Conservation (phyloP, 2,329 filamentous ascomycete genomes). For the Aspergillus piperis region DNA sequence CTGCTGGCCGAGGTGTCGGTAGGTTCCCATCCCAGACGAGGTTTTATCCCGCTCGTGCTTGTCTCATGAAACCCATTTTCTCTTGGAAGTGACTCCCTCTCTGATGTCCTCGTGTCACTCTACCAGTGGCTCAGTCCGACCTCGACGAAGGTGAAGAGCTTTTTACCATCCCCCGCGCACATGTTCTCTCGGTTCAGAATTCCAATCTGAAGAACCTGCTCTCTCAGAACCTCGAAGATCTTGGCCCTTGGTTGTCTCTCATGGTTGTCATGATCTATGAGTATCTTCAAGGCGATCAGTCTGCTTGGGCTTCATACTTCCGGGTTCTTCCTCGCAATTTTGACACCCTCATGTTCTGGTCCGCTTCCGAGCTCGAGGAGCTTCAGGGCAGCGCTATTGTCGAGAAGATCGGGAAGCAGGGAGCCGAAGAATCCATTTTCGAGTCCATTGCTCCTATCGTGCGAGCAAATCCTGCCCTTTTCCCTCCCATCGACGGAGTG, state of each 20-base stretch:
- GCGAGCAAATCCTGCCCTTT: constrained; percentile 42
- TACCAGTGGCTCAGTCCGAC: constrained; percentile 67
- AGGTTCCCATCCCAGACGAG: constrained; percentile 39
- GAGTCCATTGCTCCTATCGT: constrained; percentile 58
- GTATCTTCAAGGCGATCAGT: constrained; percentile 58
- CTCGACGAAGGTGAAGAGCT: constrained; percentile 74
- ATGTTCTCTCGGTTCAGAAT: constrained; percentile 72
- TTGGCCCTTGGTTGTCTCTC: constrained; percentile 57
- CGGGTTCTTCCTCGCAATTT: constrained; percentile 71
- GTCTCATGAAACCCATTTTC: constrained; percentile 14
- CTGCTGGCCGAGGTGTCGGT: constrained; percentile 66
- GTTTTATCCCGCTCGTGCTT: constrained; percentile 20
- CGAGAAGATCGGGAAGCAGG: constrained; percentile 71
- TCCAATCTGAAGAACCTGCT: constrained; percentile 65
- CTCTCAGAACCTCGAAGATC: constrained; percentile 54
- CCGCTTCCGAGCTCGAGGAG: constrained; percentile 65
- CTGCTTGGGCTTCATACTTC: constrained; percentile 77
- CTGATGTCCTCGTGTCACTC: constrained; percentile 24
- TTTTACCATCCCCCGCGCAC: constrained; percentile 73
- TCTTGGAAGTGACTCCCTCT: constrained; percentile 13
- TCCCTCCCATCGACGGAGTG: constrained; percentile 43
- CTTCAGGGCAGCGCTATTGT: constrained; percentile 77
- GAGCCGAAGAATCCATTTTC: constrained; percentile 70
- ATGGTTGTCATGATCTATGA: constrained; percentile 85
- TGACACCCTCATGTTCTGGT: constrained; percentile 91